phyloP scores from a whole-genome alignment of 2,329 filamentous ascomycete species.

The Diaporthe amygdali region DNA sequence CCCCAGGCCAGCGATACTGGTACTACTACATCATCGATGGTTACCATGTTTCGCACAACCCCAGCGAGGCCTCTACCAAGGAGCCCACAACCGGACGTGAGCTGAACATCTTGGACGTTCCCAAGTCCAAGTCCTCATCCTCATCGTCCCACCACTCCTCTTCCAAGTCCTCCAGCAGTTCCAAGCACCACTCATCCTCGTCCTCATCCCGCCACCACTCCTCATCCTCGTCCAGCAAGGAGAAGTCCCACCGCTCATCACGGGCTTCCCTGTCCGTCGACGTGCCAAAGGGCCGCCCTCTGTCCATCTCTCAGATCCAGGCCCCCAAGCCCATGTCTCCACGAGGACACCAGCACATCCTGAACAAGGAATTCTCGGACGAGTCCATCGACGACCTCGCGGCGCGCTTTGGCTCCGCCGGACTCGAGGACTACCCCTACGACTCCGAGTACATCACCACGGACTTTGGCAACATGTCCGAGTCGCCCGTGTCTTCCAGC shows the following conservation, averaged over 20 bases:
- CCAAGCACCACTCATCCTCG: constrained; percentile 44
- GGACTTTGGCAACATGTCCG: constrained; percentile 55
- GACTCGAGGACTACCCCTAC: constrained; percentile 59
- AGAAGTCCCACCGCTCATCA: constrained; percentile 48
- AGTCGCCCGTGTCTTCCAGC: constrained; percentile 55
- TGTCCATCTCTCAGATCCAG: constrained; percentile 88
- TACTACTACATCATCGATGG: constrained; percentile 99
- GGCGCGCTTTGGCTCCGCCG: constrained; percentile 70
- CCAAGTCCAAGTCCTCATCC: constrained; percentile 58
- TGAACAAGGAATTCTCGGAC: constrained; percentile 78
- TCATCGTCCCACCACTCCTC: constrained; percentile 52
- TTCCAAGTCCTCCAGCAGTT: constrained; percentile 43
- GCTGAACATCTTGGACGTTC: constrained; percentile 96
- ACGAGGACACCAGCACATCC: constrained; percentile 84
- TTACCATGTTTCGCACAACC: constrained; percentile 97
- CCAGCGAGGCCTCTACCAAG: constrained; percentile 83
- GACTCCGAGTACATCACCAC: constrained; percentile 59
- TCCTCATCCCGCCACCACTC: constrained; percentile 47
- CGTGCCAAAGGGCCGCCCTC: constrained; percentile 85
- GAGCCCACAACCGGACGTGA: constrained; percentile 97
- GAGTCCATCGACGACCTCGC: constrained; percentile 81
- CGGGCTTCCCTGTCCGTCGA: constrained; percentile 61
- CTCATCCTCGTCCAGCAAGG: constrained; percentile 32
- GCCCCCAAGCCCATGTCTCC: constrained; percentile 90
- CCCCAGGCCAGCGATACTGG: constrained; percentile 95